phyloP scores from a whole-genome alignment of 768 basidiomycete species.

The Cytidiella melzeri region DNA sequence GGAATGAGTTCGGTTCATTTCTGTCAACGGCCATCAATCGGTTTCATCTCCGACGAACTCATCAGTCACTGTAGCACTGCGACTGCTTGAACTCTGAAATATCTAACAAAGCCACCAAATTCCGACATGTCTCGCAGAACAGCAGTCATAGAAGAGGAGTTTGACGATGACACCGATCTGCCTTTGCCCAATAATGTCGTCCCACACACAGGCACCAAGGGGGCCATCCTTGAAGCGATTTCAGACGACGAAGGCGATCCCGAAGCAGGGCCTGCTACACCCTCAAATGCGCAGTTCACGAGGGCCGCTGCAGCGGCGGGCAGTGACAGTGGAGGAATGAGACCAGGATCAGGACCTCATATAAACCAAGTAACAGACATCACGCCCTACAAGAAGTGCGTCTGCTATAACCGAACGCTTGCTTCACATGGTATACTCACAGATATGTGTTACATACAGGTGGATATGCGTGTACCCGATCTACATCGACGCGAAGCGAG shows the following conservation, averaged over 20 bases:
- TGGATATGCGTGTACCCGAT: slow-evolving; percentile 97
- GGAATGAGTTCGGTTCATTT: too few species aligned
- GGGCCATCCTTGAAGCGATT: slow-evolving; percentile 78
- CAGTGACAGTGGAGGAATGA: neutral
- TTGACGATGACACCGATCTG: slow-evolving; percentile 93
- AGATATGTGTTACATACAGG: slow-evolving; percentile 33
- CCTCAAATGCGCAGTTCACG: slow-evolving; percentile 29
- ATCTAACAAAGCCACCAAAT: too few species aligned
- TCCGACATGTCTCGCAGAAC: slow-evolving; percentile 64
- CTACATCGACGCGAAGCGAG: slow-evolving; percentile 92
- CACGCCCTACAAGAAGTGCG: slow-evolving; percentile 77
- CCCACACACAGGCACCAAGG: slow-evolving; percentile 58
- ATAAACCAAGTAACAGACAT: slow-evolving; percentile 56
- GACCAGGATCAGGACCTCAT: slow-evolving; percentile 15
- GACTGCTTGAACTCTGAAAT: too few species aligned
- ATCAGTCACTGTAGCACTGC: too few species aligned
- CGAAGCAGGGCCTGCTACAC: slow-evolving; percentile 51
- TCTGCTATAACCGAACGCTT: neutral
- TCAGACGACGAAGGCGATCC: slow-evolving; percentile 42
- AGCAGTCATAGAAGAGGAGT: slow-evolving; percentile 62
- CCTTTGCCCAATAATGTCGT: slow-evolving; percentile 67
- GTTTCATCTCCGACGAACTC: too few species aligned
- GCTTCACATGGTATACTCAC: neutral
- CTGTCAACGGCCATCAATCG: too few species aligned
- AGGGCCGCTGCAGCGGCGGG: slow-evolving; percentile 13